These are phyloP conservation scores for Candida vaughaniae DNA, from an alignment of 805 yeast species.

Conservation along the genomic window DNA sequence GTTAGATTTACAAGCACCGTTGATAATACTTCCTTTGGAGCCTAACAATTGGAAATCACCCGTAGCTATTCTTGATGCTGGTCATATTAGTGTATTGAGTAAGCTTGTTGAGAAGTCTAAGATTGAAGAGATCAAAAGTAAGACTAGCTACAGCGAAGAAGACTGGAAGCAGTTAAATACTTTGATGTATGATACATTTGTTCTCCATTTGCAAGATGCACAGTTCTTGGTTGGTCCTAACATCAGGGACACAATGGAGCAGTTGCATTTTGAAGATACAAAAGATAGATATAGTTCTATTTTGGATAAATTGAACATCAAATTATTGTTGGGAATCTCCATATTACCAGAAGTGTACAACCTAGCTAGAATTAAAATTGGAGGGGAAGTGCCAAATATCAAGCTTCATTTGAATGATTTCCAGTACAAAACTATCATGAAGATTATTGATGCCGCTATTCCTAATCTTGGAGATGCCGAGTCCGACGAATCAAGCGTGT, in stretches of 20 bases:
- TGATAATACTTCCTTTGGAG: conserved; percentile 81
- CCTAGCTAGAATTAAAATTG: conserved; percentile 67
- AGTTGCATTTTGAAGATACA: conserved; percentile 49
- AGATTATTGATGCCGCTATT: conserved; percentile 63
- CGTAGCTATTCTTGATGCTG: conserved; percentile 91
- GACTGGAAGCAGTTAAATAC: conserved; percentile 78
- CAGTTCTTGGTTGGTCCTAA: conserved; percentile 85
- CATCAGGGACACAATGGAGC: conserved; percentile 73
- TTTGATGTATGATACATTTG: conserved; percentile 87
- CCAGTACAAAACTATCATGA: conserved; percentile 87
- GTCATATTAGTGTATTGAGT: conserved; percentile 82
- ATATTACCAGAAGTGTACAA: conserved; percentile 79
- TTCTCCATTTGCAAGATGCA: conserved; percentile 74
- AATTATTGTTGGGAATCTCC: conserved; percentile 74
- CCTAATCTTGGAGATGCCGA: conserved; percentile 49
- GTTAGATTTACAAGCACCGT: conserved; percentile 90
- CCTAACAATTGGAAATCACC: conserved; percentile 80
- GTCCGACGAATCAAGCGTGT: conserved; percentile 31
- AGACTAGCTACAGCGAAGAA: conserved; percentile 53
- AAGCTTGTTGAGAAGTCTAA: conserved; percentile 72
- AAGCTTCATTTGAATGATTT: conserved; percentile 76
- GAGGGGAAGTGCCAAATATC: conserved; percentile 75
- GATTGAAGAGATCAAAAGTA: conserved; percentile 65
- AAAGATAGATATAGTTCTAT: conserved; percentile 53
- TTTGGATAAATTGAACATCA: conserved; percentile 73